phyloP scores from a whole-genome alignment of 176 grass and related monocot genomes.

The Avena eriantha region DNA sequence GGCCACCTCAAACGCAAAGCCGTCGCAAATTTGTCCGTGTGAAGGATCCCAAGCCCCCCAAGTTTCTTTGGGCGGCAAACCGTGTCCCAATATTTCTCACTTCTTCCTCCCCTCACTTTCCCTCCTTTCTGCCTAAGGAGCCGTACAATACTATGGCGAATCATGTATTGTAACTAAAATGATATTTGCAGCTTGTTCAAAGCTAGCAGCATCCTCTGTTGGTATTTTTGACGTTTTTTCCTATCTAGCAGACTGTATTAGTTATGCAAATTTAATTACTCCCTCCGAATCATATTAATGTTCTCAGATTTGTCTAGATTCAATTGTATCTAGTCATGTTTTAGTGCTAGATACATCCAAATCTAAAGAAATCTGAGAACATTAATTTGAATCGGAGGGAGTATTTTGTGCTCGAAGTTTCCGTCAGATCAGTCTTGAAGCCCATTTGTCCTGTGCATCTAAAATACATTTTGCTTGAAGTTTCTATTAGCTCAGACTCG shows the following conservation, averaged over 20 bases:
- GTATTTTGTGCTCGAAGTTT: not conserved
- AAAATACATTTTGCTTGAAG: not conserved
- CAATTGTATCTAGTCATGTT: too few species aligned
- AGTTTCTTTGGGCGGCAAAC: too few species aligned
- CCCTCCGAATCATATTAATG: too few species aligned
- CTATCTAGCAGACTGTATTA: not conserved
- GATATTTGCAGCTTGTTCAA: not conserved
- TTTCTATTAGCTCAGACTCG: not conserved
- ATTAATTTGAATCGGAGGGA: too few species aligned
- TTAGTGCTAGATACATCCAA: too few species aligned
- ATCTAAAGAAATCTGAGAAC: too few species aligned
- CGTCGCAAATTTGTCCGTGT: too few species aligned
- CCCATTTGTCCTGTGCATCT: not conserved
- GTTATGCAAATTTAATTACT: not conserved
- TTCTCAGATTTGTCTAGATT: too few species aligned
- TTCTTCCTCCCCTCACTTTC: not conserved
- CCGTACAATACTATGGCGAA: not conserved
- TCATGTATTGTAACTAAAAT: slow-evolving; percentile 17
- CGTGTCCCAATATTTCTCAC: too few species aligned
- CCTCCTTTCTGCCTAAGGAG: not conserved
- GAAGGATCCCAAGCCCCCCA: too few species aligned
- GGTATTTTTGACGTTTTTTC: not conserved
- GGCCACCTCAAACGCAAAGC: too few species aligned
- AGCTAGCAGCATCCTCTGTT: not conserved
- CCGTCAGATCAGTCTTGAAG: not conserved